Evolutionary conservation across 306 rosid genomes (phyloP), one percentile per base, ranked within the genome.

Genomic region (Dryas octopetala): DNA sequence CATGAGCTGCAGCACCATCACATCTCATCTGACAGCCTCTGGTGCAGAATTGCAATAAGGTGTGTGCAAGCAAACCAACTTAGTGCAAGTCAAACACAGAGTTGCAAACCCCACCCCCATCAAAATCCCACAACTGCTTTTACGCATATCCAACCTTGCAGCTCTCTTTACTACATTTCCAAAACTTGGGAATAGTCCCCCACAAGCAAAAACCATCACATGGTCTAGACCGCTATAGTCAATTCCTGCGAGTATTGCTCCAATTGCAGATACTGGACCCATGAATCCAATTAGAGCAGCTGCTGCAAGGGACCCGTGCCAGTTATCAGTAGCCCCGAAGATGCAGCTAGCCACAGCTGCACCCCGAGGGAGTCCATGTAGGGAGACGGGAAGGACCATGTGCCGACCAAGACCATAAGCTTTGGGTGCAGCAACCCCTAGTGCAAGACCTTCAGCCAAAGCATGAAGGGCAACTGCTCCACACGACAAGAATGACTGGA

Each of bases 11-110:
- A 43, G 79, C 81, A 76, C 0, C 40, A 59, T 12, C 47, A 38
- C 46, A n/a, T 67, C 76, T 88, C 83, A 96, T 83, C 93, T 84
- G 61, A 96, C 99, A 44, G 99, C 98, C 66, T 96, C 99, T 1
- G 98, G 99, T 11, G 99, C 99, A 52, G 98, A 96, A 81, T 96
- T 96, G 88, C 99, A 96, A 83, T 96, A 96, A 75, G 99, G 99
- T 12, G 99, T 96, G 79, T 96, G 99, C 86, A 92, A 83, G 86
- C 98, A 96, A 70, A 96, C 99, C 89, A 96, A 82, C 83, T 93
- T 96, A 55, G 97, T 92, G 90, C 91, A 90, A 62, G 96, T 92
- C 73, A 90, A 84, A 71, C 99, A 96, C 38, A 90, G 63, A 55
- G 88, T 83, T 67, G 99, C 93, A 65, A 90, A 83, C 41, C 71